A percentile compares a stretch with the other conserved stretches of the same genome.
phyloP scores from a whole-genome alignment of 306 rosid genomes.

The Senna siamea region DNA sequence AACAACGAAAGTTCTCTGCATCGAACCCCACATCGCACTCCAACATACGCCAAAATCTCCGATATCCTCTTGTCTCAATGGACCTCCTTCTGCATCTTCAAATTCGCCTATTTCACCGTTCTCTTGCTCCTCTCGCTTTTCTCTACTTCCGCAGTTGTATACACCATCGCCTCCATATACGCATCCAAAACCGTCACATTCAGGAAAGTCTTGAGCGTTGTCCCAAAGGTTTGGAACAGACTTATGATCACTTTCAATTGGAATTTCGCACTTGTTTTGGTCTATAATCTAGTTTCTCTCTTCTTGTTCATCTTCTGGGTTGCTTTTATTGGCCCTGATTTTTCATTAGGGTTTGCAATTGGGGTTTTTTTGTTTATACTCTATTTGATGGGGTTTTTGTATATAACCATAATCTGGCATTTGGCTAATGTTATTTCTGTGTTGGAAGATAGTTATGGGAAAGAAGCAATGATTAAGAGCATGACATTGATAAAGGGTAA shows the following conservation, averaged over 20 bases:
- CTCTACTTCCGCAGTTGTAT: conserved; percentile 55
- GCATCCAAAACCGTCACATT: conserved; percentile 35
- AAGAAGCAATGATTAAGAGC: conserved; percentile 55
- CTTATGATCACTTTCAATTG: conserved; percentile 49
- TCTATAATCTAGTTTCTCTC: conserved; percentile 20
- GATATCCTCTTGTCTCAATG: conserved; percentile 35
- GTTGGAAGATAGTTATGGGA: conserved; percentile 51
- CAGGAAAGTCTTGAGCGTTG: conserved; percentile 45
- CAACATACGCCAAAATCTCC: not conserved
- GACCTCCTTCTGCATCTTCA: conserved; percentile 35
- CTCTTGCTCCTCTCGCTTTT: conserved; percentile 43
- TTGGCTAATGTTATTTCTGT: conserved; percentile 56
- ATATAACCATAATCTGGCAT: conserved; percentile 51
- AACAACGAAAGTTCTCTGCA: not conserved
- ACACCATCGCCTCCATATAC: conserved; percentile 47
- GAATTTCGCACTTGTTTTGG: conserved; percentile 25
- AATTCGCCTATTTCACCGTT: conserved; percentile 40
- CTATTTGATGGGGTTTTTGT: conserved; percentile 47
- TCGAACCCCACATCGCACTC: not conserved
- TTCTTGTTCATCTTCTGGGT: not conserved
- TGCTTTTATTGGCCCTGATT: not conserved
- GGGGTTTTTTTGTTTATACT: not conserved
- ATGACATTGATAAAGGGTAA: conserved; percentile 48
- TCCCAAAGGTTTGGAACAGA: conserved; percentile 51
- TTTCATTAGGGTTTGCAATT: no score